These are phyloP conservation scores for Tricholoma sp. DNA, from an alignment of 768 basidiomycete genomes.

Conservation along the genomic window DNA sequence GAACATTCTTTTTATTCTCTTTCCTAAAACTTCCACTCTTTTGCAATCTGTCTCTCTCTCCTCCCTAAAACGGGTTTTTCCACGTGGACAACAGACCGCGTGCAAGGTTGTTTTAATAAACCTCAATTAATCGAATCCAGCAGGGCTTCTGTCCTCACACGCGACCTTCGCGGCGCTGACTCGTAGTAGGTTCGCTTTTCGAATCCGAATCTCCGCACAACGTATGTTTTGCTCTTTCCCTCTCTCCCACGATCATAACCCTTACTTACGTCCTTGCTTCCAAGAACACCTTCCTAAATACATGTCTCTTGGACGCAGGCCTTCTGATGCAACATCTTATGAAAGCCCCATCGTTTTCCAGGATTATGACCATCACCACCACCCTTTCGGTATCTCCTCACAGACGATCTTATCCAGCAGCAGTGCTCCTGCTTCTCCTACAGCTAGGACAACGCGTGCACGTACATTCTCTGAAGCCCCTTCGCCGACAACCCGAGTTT, in stretches of 20 bases:
- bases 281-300: background rate
- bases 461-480: background rate
- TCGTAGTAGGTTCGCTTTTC: too few relatives aligned
- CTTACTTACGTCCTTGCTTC: background rate
- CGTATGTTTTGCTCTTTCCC: background rate
- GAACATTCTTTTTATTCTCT: too few relatives aligned
- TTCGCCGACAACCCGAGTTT: background rate
- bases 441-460: background rate
- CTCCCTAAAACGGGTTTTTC: too few relatives aligned
- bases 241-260: background rate
- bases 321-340: background rate
- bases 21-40: too few relatives aligned
- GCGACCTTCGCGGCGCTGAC: too few relatives aligned
- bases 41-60: too few relatives aligned
- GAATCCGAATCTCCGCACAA: background rate
- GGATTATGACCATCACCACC: background rate
- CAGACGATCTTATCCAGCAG: background rate
- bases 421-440: background rate
- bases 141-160: too few relatives aligned
- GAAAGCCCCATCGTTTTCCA: background rate
- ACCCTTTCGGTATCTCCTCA: too few relatives aligned
- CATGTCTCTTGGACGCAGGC: background rate
- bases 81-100: too few relatives aligned
- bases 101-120: too few relatives aligned
- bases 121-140: too few relatives aligned